Conservation (phyloP, 768 basidiomycete genomes). For the Pseudohyphozyma bogoriensis region DNA sequence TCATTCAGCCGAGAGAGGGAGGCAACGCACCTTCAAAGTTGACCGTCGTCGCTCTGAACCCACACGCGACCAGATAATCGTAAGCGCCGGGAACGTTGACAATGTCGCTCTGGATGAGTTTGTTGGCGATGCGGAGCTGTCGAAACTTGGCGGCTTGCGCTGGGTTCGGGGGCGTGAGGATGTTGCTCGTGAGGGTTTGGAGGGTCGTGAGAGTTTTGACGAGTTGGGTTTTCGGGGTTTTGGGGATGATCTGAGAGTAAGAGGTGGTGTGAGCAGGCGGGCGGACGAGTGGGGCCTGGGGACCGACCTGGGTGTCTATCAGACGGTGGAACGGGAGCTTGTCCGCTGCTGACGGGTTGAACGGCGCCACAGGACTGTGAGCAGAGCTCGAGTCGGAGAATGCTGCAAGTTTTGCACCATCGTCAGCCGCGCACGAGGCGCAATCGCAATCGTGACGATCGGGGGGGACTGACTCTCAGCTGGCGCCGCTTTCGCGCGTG, state of each 20-base stretch:
- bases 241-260: conserved; percentile 15
- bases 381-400: not conserved
- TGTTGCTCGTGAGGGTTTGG: conserved; percentile 9
- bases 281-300: not conserved
- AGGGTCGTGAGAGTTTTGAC: conserved; percentile 22
- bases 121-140: conserved; percentile 22
- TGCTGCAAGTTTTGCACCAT: not conserved
- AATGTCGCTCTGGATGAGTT: conserved; percentile 5
- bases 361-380: not conserved
- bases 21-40: no score
- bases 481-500: not conserved
- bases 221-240: conserved; percentile 15
- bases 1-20: not conserved
- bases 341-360: not conserved
- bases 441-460: not conserved
- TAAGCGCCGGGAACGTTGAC: conserved; percentile 2
- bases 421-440: not conserved
- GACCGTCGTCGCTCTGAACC: no score
- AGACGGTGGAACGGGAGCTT: conserved; percentile 5
- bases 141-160: conserved; percentile 16
- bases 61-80: conserved; percentile 13
- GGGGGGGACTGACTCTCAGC: not conserved
- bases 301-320: not conserved
- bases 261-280: not conserved
- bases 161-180: conserved; percentile 23